These are phyloP conservation scores for Eutypa lata DNA, from an alignment of 2,329 filamentous ascomycete species.

Conservation along the genomic window DNA sequence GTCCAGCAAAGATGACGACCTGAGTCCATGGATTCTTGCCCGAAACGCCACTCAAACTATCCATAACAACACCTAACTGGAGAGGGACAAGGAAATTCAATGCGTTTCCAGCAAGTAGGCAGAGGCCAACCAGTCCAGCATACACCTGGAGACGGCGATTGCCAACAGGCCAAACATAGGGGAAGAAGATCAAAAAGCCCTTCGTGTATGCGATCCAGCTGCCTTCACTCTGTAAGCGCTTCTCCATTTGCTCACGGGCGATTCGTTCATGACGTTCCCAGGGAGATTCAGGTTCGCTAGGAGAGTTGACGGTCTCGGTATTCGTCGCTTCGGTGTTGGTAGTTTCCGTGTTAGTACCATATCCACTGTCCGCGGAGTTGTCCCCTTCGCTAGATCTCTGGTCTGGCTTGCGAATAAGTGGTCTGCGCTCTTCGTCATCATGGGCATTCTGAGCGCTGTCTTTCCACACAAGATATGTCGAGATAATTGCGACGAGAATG, in stretches of 20 bases:
- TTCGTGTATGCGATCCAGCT: conserved; percentile 77
- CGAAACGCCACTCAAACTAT: conserved; percentile 56
- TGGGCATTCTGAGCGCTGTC: conserved; percentile 16
- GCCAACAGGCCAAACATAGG: conserved; percentile 73
- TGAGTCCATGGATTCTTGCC: conserved; percentile 50
- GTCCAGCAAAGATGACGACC: conserved; percentile 47
- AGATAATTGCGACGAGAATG: conserved; percentile 22
- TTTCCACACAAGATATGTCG: conserved; percentile 24
- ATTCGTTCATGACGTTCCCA: conserved; percentile 53
- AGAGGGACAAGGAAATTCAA: conserved; percentile 77
- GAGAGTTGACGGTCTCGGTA: conserved; percentile 25
- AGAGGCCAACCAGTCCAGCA: conserved; percentile 62
- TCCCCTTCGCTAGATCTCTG: conserved; percentile 23
- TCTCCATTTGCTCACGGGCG: conserved; percentile 58
- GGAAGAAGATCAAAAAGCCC: conserved; percentile 72
- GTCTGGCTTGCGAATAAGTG: conserved; percentile 49
- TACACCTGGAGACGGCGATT: conserved; percentile 65
- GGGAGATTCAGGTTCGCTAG: conserved; percentile 46
- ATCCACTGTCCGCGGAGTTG: conserved; percentile 31
- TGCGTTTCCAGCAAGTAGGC: conserved; percentile 66
- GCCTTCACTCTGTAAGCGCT: conserved; percentile 69
- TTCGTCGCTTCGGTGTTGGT: conserved; percentile 34
- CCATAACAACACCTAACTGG: conserved; percentile 75
- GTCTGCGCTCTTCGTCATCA: conserved; percentile 53
- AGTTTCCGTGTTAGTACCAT: conserved; percentile 40